Percentiles rank a stretch among this genome's conserved stretches.
Conservation (phyloP, 2,329 filamentous ascomycete genomes). For the Ceratocystis papillata region DNA sequence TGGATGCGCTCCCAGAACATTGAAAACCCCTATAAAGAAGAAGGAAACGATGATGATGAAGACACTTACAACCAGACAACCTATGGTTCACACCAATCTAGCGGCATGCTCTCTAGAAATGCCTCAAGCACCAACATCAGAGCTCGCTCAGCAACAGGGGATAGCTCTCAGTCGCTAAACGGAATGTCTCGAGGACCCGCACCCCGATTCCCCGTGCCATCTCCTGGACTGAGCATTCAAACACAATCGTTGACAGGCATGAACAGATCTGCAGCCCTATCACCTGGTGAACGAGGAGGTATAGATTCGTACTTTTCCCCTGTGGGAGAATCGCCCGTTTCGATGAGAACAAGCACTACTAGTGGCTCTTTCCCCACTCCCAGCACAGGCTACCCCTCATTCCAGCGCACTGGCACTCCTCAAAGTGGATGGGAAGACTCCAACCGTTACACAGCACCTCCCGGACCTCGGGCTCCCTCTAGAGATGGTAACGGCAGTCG, state of each 20-base stretch:
- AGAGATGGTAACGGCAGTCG: slow-evolving; percentile 47
- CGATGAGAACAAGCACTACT: slow-evolving; percentile 61
- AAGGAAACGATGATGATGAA: slow-evolving; percentile 53
- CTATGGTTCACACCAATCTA: slow-evolving; percentile 21
- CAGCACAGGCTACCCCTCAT: slow-evolving; percentile 43
- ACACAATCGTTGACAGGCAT: slow-evolving; percentile 33
- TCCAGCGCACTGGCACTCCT: slow-evolving; percentile 63
- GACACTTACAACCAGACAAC: slow-evolving; percentile 31
- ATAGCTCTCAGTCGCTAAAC: slow-evolving; percentile 51
- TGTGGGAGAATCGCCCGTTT: slow-evolving; percentile 64
- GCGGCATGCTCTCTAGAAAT: slow-evolving; percentile 46
- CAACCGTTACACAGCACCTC: slow-evolving; percentile 79
- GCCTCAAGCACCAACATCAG: slow-evolving; percentile 65
- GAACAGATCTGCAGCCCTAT: slow-evolving; percentile 31
- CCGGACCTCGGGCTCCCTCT: slow-evolving; percentile 69
- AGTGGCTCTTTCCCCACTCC: slow-evolving; percentile 56
- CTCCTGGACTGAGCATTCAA: slow-evolving; percentile 57
- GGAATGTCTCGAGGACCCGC: slow-evolving; percentile 51
- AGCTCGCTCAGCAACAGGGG: slow-evolving; percentile 63
- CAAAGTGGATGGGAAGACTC: slow-evolving; percentile 59
- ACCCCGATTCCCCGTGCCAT: slow-evolving; percentile 59
- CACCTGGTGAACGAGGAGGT: slow-evolving; percentile 50
- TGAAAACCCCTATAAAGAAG: slow-evolving; percentile 70
- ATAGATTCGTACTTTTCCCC: slow-evolving; percentile 91
- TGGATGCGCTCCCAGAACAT: slow-evolving; percentile 64